Conservation (phyloP, 345 rosid species). For the Reutealis trisperma region DNA sequence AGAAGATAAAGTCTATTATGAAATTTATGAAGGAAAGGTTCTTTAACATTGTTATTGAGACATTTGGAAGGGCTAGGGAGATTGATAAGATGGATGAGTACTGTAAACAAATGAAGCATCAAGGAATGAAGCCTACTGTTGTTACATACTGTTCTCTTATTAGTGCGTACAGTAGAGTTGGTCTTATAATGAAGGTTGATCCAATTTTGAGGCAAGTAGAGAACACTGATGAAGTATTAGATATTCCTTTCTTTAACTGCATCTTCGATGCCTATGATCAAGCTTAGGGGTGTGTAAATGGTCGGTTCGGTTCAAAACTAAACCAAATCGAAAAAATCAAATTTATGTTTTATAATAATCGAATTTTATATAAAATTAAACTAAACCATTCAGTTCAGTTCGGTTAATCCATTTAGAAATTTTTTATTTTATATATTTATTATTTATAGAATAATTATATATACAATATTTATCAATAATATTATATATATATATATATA, state of each 20-base stretch:
- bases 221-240: slow-evolving; percentile 72
- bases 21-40: slow-evolving; percentile 71
- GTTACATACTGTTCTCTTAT: slow-evolving; percentile 77
- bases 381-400: no score
- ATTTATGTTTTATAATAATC: no score
- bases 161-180: slow-evolving; percentile 60
- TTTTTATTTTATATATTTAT: no score
- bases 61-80: slow-evolving; percentile 64
- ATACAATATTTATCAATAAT: no score
- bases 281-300: no score
- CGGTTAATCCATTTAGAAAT: no score
- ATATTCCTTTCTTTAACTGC: slow-evolving; percentile 80
- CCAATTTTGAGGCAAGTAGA: slow-evolving; percentile 70
- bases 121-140: slow-evolving; percentile 75
- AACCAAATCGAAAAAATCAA: no score
- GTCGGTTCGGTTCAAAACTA: no score
- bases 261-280: slow-evolving; percentile 70
- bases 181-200: slow-evolving; percentile 58
- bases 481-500: no score
- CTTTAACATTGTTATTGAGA: slow-evolving; percentile 64
- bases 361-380: no score
- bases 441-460: no score
- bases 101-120: slow-evolving; percentile 71
- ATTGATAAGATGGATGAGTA: slow-evolving; percentile 64
- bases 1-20: slow-evolving; percentile 65